Conservation (phyloP, 208 protist species). For the Phytomonas sp. region DNA sequence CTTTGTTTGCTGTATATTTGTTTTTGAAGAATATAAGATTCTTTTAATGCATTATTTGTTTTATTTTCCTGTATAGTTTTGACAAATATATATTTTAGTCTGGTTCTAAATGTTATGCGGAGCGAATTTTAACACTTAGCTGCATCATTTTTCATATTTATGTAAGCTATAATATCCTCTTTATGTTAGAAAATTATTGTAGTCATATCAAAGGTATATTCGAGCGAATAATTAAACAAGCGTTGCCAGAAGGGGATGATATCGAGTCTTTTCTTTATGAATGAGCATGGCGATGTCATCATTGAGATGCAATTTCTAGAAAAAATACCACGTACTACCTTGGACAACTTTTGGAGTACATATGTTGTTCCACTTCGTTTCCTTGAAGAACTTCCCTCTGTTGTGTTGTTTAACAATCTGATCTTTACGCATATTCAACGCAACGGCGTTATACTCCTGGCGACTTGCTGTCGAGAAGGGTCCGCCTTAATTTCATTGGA, state of each 20-base stretch:
- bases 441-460: slow-evolving; percentile 71
- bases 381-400: slow-evolving; percentile 33
- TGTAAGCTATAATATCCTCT: not conserved
- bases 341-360: slow-evolving; percentile 74
- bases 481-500: slow-evolving; percentile 76
- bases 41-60: too few species aligned
- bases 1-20: too few species aligned
- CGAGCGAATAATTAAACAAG: not conserved
- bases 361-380: slow-evolving; percentile 30
- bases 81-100: too few species aligned
- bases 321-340: slow-evolving; percentile 40
- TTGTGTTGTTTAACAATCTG: slow-evolving; percentile 46
- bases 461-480: slow-evolving; percentile 43
- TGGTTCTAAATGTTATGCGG: too few species aligned
- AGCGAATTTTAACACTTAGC: too few species aligned
- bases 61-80: too few species aligned
- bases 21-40: too few species aligned
- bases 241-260: slow-evolving; percentile 29
- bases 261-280: slow-evolving; percentile 69
- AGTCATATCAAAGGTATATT: not conserved
- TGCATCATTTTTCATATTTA: not conserved
- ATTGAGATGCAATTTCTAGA: slow-evolving; percentile 83
- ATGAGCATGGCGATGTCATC: slow-evolving; percentile 73
- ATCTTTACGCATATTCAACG: slow-evolving; percentile 66
- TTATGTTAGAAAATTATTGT: slow-evolving; percentile 3